Base-by-base conservation (phyloP, 306 rosid genomes). In the Lathyrus tuberosus region DNA sequence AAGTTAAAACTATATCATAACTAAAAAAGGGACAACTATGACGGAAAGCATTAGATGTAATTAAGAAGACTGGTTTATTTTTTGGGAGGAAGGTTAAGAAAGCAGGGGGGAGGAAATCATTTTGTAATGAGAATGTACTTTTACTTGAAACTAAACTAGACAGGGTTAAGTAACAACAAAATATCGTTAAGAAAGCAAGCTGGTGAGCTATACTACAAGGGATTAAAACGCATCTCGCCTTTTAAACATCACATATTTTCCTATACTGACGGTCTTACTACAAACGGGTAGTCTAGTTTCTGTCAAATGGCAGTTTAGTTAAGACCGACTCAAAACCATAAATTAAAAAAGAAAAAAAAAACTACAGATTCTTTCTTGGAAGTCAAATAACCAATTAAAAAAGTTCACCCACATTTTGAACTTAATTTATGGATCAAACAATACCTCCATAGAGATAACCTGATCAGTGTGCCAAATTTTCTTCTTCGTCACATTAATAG, bases 401-500 rank as follows among this genome's bases (percentile, higher is more conserved):
- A 79, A 73, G 13, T 2, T 5, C 17, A 66, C 48, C 33, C 64
- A 16, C 17, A 53, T 47, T 14, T 61, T 48, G 33, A 74, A 63
- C 76, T 57, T 65, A 15, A 17, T 48, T 38, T 70, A 53, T 38
- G 64, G 35, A 38, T 58, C 65, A 70, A n/a, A 64, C 15, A 40
- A 64, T 51, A 69, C 11, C 14, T 42, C 41, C 18, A 26, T 3
- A 33, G 58, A 26, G 18, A 62, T 28, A 54, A 56, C 37, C 40
- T 28, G 0, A 57, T 57, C 17, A 28, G 15, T 20, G 40, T 52
- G 53, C 46, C 76, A 77, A 11, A 76, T 58, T 40, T 47, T 53
- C 56, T 65, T 65, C 49, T 62, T 74, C 22, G 24, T 26, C 12
- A 67, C 17, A 47, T 41, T 16, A 77, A 57, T 65, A 52, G 26